Base-by-base conservation (phyloP, 805 yeast genomes). In the Yamadazyma laniorum region DNA sequence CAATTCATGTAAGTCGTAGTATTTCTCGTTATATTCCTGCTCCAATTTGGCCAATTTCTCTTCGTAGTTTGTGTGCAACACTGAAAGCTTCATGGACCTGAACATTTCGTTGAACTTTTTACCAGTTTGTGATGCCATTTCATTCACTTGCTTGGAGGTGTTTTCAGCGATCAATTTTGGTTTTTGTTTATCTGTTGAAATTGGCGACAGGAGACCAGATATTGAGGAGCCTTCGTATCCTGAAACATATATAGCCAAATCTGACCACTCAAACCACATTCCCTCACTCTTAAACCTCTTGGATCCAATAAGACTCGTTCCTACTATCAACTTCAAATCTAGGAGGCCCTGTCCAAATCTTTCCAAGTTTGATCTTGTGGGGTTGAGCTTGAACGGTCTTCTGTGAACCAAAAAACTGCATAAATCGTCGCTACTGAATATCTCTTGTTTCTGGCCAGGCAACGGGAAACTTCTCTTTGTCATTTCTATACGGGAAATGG, bases 251-350 rank as follows among this genome's bases (percentile, higher is more conserved):
- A 49, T 17, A 5, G 70, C 64, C 32, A 54, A 40, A 17, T 62
- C 67, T 1, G 68, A 50, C 73, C 73, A 68, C 45, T 69, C 74
- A 32, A 65, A 65, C 72, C 72, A 67, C 66, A 65, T 58, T 3
- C 63, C 64, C 38, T 66, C 71, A 39, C 67, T 62, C 37, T 50
- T 64, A 45, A 69, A 69, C 44, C 63, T 65, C 39, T 50, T 59
- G 5, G 58, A 50, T 13, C 55, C 53, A 31, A 67, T 50, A 29
- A 67, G 49, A 3, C 64, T 61, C 3, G 65, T 57, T 2, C 63
- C 59, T 1, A 50, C 42, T 5, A 67, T 43, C 8, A 68, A 44
- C 36, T 59, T 64, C 38, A 51, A 44, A 41, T 68, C 71, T 11
- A 67, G 17, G 7, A 69, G 53, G 1, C 54, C 43, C 49, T 69